Base-by-base conservation (phyloP, 2,329 filamentous ascomycete genomes). In the Metarhizium humberi region DNA sequence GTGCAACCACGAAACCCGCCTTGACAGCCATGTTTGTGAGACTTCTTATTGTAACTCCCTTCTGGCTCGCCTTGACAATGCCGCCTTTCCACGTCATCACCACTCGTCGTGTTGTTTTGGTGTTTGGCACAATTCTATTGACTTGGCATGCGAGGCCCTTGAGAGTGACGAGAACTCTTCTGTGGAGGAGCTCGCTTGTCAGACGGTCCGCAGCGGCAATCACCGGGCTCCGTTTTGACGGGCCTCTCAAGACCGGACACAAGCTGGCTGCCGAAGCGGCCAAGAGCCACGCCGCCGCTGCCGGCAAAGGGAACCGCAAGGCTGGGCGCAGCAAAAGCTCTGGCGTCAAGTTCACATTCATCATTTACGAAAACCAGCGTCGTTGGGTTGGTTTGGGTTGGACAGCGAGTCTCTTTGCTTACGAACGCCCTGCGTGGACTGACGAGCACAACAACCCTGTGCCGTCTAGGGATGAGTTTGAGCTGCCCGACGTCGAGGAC, bases 321-420 rank as follows among this genome's bases (percentile, higher is more conserved):
- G 62, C 65, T 7, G 67, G 76, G 42, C 71, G 73, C 3, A 50
- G 52, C 25, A 70, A 71, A n/a, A 86, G 87, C 4, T 82, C 90
- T 0, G 91, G 92, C 1, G 89, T 99, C 14, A 88, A 91, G 48
- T 99, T 99, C 66, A 99, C 94, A 0, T 99, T 99, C 60, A 92
- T 94, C 50, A 79, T 99, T 2, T 97, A 92, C 65, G 94, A 99
- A 69, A 99, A 99, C 63, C 94, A 99, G 70, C 82, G 94, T 46
- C 83, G 94, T 53, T 99, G 94, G 94, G 75, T 99, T 4, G 92
- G 92, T 1, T 80, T 99, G 13, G 94, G 94, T 0, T 99, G 94
- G 92, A 97, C 94, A 0, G 87, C 87, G 2, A 95, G 86, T 43
- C 76, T 99, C 58, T 90, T 99, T 61, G 85, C 91, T 0, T 95